Evolutionary conservation across 768 basidiomycete genomes (phyloP), one percentile per base, ranked within the genome.

Genomic region (Boletus speciosus): DNA sequence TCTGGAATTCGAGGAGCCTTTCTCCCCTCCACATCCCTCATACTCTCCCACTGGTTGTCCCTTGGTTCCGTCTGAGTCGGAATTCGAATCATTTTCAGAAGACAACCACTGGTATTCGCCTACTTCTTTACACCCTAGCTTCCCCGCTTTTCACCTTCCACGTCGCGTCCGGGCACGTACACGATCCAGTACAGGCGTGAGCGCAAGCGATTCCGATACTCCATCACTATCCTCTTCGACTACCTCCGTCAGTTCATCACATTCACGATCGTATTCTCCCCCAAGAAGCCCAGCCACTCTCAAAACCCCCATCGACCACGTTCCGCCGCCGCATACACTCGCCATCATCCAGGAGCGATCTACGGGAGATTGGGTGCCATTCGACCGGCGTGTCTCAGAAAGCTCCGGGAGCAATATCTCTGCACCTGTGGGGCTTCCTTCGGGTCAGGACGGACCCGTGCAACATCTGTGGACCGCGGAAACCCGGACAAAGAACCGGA

Each of bases 141-240:
- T 49, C 54, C 61, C 65, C n/a, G 21, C 56, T 21, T 72, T 66
- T 61, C 73, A 72, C 50, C 61, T 73, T 34, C 71, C 75, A 36
- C 69, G 66, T 42, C 74, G 73, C 35, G 5, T 37, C 25, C 69
- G 70, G 21, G 51, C 65, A 37, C 61, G 64, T 6, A 54, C 67
- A 27, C 66, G 61, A 37, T 65, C 68, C 10, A 61, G 63, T 44
- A 62, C 71, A 6, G 60, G 63, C 41, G 49, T 72, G 23, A 68
- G 71, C 39, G 50, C 63, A 19, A 70, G 73, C 50, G 74, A 74
- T 54, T 76, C 74, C 47, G 77, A 79, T 53, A 75, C 74, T n/a
- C 78, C 78, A n/a, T 78, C 80, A 10, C 68, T 81, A 47, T 68
- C 73, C 31, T 76, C 76, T 46, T 78, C 74, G 29, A 67, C 59